Percentiles rank a stretch among this genome's conserved stretches.
phyloP scores from a whole-genome alignment of 2,329 filamentous ascomycete genomes.

The Claviceps sp. region DNA sequence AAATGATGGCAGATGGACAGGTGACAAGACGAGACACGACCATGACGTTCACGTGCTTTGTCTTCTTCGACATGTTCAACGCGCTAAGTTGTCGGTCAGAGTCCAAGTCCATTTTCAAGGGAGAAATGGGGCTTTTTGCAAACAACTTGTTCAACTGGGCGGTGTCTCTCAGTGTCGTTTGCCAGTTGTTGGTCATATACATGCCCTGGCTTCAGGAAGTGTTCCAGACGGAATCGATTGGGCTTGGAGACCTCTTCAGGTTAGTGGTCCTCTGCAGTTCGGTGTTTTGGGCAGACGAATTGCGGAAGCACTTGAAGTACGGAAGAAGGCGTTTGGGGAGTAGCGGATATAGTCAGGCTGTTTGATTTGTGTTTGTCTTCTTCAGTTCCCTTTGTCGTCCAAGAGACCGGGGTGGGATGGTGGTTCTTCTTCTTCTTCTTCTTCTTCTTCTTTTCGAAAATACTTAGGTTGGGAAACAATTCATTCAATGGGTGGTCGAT shows the following conservation, averaged over 20 bases:
- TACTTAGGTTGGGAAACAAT: not conserved
- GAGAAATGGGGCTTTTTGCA: conserved; percentile 69
- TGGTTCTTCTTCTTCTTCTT: not conserved
- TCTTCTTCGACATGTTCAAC: conserved; percentile 99
- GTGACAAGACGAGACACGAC: conserved; percentile 92
- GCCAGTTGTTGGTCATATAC: conserved; percentile 86
- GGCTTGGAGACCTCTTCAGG: conserved; percentile 57
- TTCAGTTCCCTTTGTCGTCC: not conserved
- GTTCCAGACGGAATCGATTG: conserved; percentile 86
- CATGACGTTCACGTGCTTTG: conserved; percentile 98
- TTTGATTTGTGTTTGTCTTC: conserved; percentile 25
- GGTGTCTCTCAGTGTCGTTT: conserved; percentile 69
- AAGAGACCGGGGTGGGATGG: not conserved
- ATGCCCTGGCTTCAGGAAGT: conserved; percentile 85
- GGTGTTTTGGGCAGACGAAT: conserved; percentile 93
- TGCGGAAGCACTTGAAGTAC: conserved; percentile 63
- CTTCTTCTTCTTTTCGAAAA: not conserved
- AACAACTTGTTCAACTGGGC: conserved; percentile 97
- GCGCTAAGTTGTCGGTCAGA: conserved; percentile 86
- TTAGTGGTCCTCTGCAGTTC: conserved; percentile 67
- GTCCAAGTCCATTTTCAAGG: conserved; percentile 73
- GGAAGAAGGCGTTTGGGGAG: conserved; percentile 38
- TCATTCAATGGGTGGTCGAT: not conserved
- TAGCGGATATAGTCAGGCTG: conserved; percentile 52
- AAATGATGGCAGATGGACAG: conserved; percentile 72